A percentile compares a stretch with the other conserved stretches of the same genome.
phyloP scores from a whole-genome alignment of 1,284 basidiomycete species.

The Crucibulum cyathiforme region DNA sequence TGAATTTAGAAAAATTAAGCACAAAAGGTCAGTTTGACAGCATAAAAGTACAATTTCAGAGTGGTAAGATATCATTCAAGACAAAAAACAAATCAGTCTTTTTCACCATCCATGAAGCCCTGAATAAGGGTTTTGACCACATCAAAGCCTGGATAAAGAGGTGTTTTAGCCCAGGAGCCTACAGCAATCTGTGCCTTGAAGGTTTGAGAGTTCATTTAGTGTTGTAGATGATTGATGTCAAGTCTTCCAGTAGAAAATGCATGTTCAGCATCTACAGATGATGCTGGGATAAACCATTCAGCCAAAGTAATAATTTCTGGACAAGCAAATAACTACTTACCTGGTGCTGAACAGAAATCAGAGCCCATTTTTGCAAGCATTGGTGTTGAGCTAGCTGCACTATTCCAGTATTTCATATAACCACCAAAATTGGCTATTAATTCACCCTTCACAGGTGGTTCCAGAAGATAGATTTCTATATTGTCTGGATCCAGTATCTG shows the following conservation, averaged over 20 bases:
- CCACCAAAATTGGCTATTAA: slow-evolving; percentile 17
- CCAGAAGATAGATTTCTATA: slow-evolving; percentile 18
- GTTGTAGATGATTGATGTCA: not conserved
- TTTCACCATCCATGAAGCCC: not conserved
- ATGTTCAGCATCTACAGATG: not conserved
- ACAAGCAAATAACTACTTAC: slow-evolving; percentile 7
- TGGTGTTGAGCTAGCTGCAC: slow-evolving; percentile 8
- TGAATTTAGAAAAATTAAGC: too few species aligned
- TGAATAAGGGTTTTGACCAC: not conserved
- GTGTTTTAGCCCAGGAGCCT: not conserved
- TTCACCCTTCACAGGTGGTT: slow-evolving; percentile 10
- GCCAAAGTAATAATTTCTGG: not conserved
- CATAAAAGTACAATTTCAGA: too few species aligned
- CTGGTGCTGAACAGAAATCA: slow-evolving; percentile 28
- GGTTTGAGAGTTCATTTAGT: not conserved
- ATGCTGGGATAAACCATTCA: not conserved
- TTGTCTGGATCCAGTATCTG: slow-evolving; percentile 14
- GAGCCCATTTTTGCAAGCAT: slow-evolving; percentile 23
- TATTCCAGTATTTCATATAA: slow-evolving; percentile 22
- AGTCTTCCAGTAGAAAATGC: not conserved
- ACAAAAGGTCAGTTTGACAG: too few species aligned
- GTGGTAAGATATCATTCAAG: too few species aligned
- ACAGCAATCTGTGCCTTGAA: not conserved
- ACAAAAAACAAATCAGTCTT: not conserved
- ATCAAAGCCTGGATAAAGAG: not conserved